Base-by-base conservation (phyloP, 768 basidiomycete genomes). In the Mycena vitilis region DNA sequence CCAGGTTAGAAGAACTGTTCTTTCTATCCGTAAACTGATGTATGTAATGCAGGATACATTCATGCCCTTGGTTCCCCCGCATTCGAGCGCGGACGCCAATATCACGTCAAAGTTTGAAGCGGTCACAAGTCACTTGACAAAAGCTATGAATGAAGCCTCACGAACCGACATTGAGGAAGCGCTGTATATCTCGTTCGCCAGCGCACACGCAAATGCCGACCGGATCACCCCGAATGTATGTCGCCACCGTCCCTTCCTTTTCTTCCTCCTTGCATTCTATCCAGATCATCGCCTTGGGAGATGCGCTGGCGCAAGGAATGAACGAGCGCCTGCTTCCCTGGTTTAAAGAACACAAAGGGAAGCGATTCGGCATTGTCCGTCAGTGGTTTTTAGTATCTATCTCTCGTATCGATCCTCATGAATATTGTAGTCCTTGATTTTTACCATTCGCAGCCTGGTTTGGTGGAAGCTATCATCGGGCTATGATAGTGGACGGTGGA, bases 391-490 rank as follows among this genome's bases (percentile, higher is more conserved):
- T 9, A 4, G 2, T 18, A 9, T 53, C 9, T 20, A 0, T 23
- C 0, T 22, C 3, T 30, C 38, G 36, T 22, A 16, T 47, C 6
- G 36, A 57, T 38, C 25, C 60, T 60, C 5, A 59, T 44, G 6
- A 7, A 53, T 7, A 2, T 25, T 38, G 15, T 34, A 72, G 71
- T 72, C 2, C 62, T 72, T 3, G 71, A 72, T 56, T 72, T 72
- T 54, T 69, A 72, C 38, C 60, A 69, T 53, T 69, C 67, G 20
- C 60, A 64, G 48, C 62, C 68, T 5, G 68, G 16, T 5, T 30
- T 72, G 20, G 62, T 72, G 13, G 37, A 61, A 37, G 63, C 71
- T 36, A 70, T 72, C 20, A 70, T 70, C 23, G 71, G 71, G 11
- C 42, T 69, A 34, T 69, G 34, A 58, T 56, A 5, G 15, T 40